These are phyloP conservation scores for Tolypocladium cylindrosporum DNA, from an alignment of 2,329 filamentous ascomycete genomes.

Conservation along the genomic window DNA sequence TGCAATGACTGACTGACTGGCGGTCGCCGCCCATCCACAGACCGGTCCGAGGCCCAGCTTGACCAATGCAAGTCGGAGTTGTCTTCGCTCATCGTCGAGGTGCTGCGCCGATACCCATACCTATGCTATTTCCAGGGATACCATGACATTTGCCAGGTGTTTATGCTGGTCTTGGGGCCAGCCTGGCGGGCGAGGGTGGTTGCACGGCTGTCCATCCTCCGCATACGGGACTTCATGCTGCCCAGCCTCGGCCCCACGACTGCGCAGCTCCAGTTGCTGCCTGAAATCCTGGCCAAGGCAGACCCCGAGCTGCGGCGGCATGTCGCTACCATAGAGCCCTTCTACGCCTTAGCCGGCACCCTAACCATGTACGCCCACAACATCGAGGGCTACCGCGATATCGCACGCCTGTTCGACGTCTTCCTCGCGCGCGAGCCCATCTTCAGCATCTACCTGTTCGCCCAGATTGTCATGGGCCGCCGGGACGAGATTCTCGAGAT, in stretches of 20 bases:
- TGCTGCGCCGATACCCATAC: conserved; percentile 71
- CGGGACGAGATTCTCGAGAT: conserved; percentile 78
- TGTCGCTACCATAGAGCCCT: conserved; percentile 70
- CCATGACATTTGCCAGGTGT: conserved; percentile 95
- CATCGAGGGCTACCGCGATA: conserved; percentile 80
- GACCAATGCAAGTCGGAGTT: conserved; percentile 64
- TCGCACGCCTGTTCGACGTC: conserved; percentile 86
- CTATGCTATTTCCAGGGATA: conserved; percentile 98
- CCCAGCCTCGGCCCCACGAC: conserved; percentile 74
- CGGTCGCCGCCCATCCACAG: conserved; percentile 25
- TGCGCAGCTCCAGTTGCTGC: conserved; percentile 77
- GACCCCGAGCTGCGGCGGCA: conserved; percentile 66
- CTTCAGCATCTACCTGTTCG: conserved; percentile 85
- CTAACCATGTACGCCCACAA: conserved; percentile 96
- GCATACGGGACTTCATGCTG: conserved; percentile 97
- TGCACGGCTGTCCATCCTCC: conserved; percentile 74
- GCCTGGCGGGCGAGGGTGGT: conserved; percentile 52
- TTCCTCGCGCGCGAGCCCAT: conserved; percentile 80
- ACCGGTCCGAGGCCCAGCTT: conserved; percentile 59
- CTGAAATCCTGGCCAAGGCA: conserved; percentile 63
- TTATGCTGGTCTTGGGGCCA: conserved; percentile 73
- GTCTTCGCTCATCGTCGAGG: conserved; percentile 67
- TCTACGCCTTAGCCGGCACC: conserved; percentile 87
- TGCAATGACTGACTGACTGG: background rate
- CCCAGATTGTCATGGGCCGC: conserved; percentile 73